Evolutionary conservation across 306 rosid genomes (phyloP), one percentile per base, ranked within the genome.

Genomic region (Cicer cuneatum): DNA sequence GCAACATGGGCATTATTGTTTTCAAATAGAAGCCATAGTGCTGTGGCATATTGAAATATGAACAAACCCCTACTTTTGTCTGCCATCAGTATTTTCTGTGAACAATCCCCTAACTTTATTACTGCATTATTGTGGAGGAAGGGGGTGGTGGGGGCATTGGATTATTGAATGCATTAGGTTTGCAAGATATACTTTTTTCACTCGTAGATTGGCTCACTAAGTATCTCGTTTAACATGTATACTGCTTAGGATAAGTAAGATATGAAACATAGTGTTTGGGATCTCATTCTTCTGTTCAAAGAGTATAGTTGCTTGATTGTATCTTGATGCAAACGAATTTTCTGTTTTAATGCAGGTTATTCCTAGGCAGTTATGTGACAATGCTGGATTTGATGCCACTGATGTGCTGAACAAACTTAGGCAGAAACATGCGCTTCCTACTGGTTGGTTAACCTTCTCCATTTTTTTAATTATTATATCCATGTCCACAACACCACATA

Each of bases 351-450:
- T 90, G 79, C 88, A 95, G 99, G 93, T 92, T 82, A 95, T 95
- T 61, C 99, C 99, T 29, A 77, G 99, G 42, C 99, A 95, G 77
- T 88, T 95, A 72, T 95, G 99, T 78, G 99, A 95, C 87, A 95
- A 95, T 72, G 99, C 99, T 15, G 99, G 99, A 64, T 92, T 95
- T 76, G 99, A 92, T 79, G 99, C 99, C 10, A 95, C 99, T 60
- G 99, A 95, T 83, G 96, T 95, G 77, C 87, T 95, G 78, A 95
- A 95, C 83, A 92, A 95, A 86, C 82, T 95, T 70, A 83, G 99
- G 75, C 99, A 95, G 85, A 95, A 92, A 81, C 99, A 95, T 4
- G 96, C 98, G 0, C 97, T 86, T 73, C 92, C 87, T 78, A 85
- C 98, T 42, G 99, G 99, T 95, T 72, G 62, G 77, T 72, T 75